phyloP scores from a whole-genome alignment of 257 asterid species.

The Euphrasia confusa region DNA sequence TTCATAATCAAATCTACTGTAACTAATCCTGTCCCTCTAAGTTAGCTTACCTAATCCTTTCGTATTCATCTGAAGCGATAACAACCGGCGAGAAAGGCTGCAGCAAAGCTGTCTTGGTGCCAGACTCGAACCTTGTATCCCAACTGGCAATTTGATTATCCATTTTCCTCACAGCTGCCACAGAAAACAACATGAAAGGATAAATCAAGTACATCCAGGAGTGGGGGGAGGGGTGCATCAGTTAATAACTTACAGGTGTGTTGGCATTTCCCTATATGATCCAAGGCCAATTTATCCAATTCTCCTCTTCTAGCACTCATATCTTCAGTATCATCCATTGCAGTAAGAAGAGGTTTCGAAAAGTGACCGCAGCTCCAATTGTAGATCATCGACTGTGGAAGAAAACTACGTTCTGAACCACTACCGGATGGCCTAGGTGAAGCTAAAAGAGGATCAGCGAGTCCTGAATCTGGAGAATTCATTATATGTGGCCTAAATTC shows the following conservation, averaged over 20 bases:
- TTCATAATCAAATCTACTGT: conserved; percentile 8
- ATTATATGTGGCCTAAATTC: conserved; percentile 91
- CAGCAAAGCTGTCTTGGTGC: conserved; percentile 62
- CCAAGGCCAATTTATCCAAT: conserved; percentile 76
- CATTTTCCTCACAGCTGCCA: conserved; percentile 75
- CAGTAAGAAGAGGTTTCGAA: conserved; percentile 94
- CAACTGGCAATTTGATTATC: conserved; percentile 93
- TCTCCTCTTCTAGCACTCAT: conserved; percentile 75
- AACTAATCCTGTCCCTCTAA: conserved; percentile 3
- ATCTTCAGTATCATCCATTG: conserved; percentile 81
- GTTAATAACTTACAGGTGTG: conserved; percentile 59
- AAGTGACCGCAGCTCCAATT: conserved; percentile 98
- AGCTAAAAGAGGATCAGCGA: conserved; percentile 93
- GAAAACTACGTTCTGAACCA: conserved; percentile 82
- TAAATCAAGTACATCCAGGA: conserved; percentile 7
- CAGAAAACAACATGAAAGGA: conserved; percentile 20
- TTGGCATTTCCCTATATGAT: conserved; percentile 81
- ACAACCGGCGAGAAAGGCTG: conserved; percentile 80
- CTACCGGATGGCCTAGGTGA: conserved; percentile 61
- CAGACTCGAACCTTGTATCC: conserved; percentile 93
- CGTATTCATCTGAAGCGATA: conserved; percentile 77
- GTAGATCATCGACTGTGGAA: conserved; percentile 88
- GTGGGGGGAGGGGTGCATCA: conserved; percentile 26
- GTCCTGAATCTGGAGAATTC: conserved; percentile 86
- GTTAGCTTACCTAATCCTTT: conserved; percentile 57